phyloP scores from a whole-genome alignment of 805 yeast species.

The Wickerhamiella azymoides region DNA sequence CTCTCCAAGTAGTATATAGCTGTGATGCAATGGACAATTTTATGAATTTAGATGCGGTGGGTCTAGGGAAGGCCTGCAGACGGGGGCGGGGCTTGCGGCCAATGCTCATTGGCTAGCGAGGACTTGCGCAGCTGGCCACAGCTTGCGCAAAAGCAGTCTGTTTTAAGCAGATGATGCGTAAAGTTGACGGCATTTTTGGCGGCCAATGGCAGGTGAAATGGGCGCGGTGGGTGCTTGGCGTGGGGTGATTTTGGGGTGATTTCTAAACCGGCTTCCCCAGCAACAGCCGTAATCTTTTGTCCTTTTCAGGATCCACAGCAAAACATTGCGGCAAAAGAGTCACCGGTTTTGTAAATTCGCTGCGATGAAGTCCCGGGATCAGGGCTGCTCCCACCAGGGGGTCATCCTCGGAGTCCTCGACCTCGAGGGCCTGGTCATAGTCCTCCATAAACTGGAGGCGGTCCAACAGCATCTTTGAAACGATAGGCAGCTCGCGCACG shows the following conservation, averaged over 20 bases:
- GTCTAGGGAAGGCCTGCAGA: too few relatives aligned
- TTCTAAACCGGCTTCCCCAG: not conserved
- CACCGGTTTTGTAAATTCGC: constrained; percentile 6
- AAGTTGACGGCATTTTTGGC: too few relatives aligned
- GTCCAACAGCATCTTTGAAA: constrained; percentile 5
- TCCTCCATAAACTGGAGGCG: constrained; percentile 8
- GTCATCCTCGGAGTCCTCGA: constrained; percentile 5
- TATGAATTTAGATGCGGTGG: too few relatives aligned
- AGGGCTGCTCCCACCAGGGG: constrained; percentile 8
- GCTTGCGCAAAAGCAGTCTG: too few relatives aligned
- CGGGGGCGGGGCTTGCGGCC: too few relatives aligned
- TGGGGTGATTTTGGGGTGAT: too few relatives aligned
- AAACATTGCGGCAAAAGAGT: not conserved
- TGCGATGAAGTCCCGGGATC: constrained; percentile 1
- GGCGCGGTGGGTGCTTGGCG: too few relatives aligned
- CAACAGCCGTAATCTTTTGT: not conserved
- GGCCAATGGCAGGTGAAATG: too few relatives aligned
- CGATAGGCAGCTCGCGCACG: not conserved
- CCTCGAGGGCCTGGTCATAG: constrained; percentile 2
- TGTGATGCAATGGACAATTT: too few relatives aligned
- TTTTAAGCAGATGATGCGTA: too few relatives aligned
- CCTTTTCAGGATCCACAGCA: not conserved
- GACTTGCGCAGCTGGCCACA: too few relatives aligned
- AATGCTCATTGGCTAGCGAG: too few relatives aligned
- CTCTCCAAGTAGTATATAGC: constrained; percentile 9